Evolutionary conservation across 2,329 filamentous ascomycete species (phyloP).

Genomic region (Thermoascus crustaceus): DNA sequence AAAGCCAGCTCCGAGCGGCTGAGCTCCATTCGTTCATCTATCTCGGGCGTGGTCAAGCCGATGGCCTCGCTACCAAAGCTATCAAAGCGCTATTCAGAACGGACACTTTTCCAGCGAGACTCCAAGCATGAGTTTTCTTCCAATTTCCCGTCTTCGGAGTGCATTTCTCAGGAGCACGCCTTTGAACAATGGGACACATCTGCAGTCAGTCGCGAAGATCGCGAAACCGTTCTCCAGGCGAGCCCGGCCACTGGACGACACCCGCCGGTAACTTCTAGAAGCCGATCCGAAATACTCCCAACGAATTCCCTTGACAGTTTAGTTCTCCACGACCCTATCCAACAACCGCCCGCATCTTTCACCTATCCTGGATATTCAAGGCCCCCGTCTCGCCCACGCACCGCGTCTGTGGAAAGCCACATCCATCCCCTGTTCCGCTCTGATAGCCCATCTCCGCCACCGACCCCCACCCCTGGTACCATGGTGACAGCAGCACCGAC

Average conservation of each 20-base stretch:
- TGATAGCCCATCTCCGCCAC: constrained; percentile 45
- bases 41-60: constrained; percentile 19
- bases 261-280: background rate
- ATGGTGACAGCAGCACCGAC: constrained; percentile 48
- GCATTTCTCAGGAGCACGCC: background rate
- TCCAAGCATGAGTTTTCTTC: constrained; percentile 18
- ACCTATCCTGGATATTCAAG: too few species aligned
- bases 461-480: constrained; percentile 45
- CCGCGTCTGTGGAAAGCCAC: constrained; percentile 38
- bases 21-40: constrained; percentile 11
- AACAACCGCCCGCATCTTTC: too few species aligned
- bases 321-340: too few species aligned
- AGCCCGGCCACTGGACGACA: background rate
- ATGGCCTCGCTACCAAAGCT: constrained; percentile 12
- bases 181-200: constrained; percentile 6
- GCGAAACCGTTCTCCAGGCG: constrained; percentile 8
- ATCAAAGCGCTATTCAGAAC: constrained; percentile 24
- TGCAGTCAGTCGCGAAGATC: constrained; percentile 4
- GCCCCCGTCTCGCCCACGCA: constrained; percentile 1
- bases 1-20: constrained; percentile 10
- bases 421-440: constrained; percentile 53
- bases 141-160: constrained; percentile 5
- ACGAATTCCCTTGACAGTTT: too few species aligned
- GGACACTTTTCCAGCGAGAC: constrained; percentile 19
- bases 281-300: too few species aligned